Base-by-base conservation (phyloP, 805 yeast species). In the Helenozyma rhizophorensis region DNA sequence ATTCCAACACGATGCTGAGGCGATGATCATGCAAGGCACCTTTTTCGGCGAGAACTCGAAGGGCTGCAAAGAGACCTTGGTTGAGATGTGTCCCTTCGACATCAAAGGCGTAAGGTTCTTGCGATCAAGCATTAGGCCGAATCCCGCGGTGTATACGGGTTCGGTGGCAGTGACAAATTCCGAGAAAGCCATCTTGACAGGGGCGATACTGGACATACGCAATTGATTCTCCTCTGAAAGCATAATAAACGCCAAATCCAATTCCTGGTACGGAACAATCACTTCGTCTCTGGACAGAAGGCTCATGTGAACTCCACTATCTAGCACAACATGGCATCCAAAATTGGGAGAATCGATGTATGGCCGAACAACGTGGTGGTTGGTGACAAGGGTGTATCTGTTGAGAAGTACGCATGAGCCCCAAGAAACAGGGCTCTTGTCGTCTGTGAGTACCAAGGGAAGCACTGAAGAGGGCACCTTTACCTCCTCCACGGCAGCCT, bases 1-100 rank as follows among this genome's bases (percentile, higher is more conserved):
- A 33, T 69, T 64, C 75, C 76, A 71, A 44, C 74, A 70, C 7
- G 68, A 54, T 0, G 72, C 53, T 1, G 74, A 63, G 1, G 69
- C 50, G 0, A 68, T 45, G 2, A 66, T 43, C 35, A 68, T 36
- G 9, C 47, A 39, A 4, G 36, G 47, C 9, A 23, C 23, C 14
- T 26, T 17, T 6, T 7, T 11, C 16, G 35, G 25, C 3, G 32
- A 32, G 6, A 17, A 12, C 8, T 13, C n/a, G 14, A 36, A 33
- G 3, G 49, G 32, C 9, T 31, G 36, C 34, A 53, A 16, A 23
- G 9, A 1, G 2, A 53, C 32, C 6, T 38, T 38, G n/a, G 55
- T 40, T 21, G 51, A 51, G 3, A 66, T 34, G 12, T 36, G 29
- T 0, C 76, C 76, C 4, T 28, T 30, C 1, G 70, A 57, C 10